These are phyloP conservation scores for Porpolomopsis calyptriformis DNA, from an alignment of 768 basidiomycete species.

Conservation along the genomic window DNA sequence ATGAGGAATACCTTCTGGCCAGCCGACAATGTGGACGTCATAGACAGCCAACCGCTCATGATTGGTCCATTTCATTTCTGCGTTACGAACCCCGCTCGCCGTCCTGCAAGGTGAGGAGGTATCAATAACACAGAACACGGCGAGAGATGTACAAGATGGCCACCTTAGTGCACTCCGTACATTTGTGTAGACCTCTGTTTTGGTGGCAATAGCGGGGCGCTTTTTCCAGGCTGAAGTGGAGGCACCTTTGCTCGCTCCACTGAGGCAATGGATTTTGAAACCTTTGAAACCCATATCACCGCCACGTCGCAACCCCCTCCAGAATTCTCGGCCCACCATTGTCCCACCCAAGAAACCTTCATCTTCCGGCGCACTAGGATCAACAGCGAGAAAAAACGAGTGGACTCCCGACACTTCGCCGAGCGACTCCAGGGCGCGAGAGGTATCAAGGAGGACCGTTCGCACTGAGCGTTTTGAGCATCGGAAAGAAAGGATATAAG, in stretches of 20 bases:
- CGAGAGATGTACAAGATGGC: slow-evolving; percentile 6
- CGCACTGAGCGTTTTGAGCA: slow-evolving; percentile 26
- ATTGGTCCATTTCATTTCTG: slow-evolving; percentile 73
- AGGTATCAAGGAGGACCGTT: slow-evolving; percentile 37
- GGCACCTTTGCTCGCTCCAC: slow-evolving; percentile 3
- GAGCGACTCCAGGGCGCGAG: slow-evolving; percentile 45
- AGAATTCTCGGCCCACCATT: slow-evolving; percentile 50
- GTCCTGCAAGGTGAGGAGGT: slow-evolving; percentile 24
- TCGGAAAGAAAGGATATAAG: neutral
- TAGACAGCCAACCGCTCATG: slow-evolving; percentile 46
- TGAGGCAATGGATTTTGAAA: slow-evolving; percentile 40
- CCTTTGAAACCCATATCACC: slow-evolving; percentile 46
- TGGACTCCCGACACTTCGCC: slow-evolving; percentile 40
- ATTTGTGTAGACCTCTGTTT: slow-evolving; percentile 44
- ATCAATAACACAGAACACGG: slow-evolving; percentile 1
- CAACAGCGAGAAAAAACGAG: slow-evolving; percentile 52
- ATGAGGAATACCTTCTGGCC: slow-evolving; percentile 48
- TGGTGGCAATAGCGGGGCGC: slow-evolving; percentile 29
- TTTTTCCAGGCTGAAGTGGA: slow-evolving; percentile 16
- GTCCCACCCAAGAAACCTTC: slow-evolving; percentile 57
- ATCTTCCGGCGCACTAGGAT: slow-evolving; percentile 36
- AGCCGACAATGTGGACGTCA: slow-evolving; percentile 51
- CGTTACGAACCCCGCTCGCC: slow-evolving; percentile 47
- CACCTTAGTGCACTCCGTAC: slow-evolving; percentile 49
- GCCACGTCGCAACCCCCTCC: slow-evolving; percentile 49